phyloP scores from a whole-genome alignment of 768 basidiomycete species.

The Cubamyces sp. region DNA sequence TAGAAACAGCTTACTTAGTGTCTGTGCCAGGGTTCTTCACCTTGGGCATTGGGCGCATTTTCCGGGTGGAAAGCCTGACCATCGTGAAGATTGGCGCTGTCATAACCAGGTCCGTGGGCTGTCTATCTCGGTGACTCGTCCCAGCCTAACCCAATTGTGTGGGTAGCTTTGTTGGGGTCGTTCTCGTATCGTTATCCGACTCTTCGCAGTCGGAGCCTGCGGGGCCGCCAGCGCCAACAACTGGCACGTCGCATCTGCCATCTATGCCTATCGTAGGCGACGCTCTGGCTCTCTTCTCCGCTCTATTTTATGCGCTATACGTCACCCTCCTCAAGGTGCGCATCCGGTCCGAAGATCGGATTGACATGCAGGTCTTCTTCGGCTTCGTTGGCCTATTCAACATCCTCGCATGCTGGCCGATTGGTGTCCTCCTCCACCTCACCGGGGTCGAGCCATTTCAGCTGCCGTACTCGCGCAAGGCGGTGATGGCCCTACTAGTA shows the following conservation, averaged over 20 bases:
- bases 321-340: constrained; percentile 88
- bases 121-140: neutral
- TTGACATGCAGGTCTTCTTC: constrained; percentile 95
- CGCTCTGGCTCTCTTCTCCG: constrained; percentile 80
- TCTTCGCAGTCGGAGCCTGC: constrained; percentile 41
- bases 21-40: constrained; percentile 84
- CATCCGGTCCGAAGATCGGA: constrained; percentile 77
- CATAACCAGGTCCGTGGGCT: constrained; percentile 62
- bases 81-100: constrained; percentile 78
- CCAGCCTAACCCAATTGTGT: neutral
- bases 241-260: constrained; percentile 27
- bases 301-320: constrained; percentile 87
- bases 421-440: constrained; percentile 77
- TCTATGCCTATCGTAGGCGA: constrained; percentile 71
- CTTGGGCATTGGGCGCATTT: constrained; percentile 78
- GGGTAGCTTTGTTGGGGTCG: constrained; percentile 76
- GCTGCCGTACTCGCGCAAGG: constrained; percentile 57
- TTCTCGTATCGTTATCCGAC: constrained; percentile 90
- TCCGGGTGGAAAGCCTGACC: constrained; percentile 79
- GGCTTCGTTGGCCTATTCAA: constrained; percentile 93
- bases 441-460: constrained; percentile 75
- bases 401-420: constrained; percentile 72
- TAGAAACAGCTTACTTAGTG: neutral
- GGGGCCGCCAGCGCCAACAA: constrained; percentile 22
- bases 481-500: constrained; percentile 52